Evolutionary conservation across 2,329 filamentous ascomycete genomes (phyloP).

Genomic region (Cladophialophora yegresii): DNA sequence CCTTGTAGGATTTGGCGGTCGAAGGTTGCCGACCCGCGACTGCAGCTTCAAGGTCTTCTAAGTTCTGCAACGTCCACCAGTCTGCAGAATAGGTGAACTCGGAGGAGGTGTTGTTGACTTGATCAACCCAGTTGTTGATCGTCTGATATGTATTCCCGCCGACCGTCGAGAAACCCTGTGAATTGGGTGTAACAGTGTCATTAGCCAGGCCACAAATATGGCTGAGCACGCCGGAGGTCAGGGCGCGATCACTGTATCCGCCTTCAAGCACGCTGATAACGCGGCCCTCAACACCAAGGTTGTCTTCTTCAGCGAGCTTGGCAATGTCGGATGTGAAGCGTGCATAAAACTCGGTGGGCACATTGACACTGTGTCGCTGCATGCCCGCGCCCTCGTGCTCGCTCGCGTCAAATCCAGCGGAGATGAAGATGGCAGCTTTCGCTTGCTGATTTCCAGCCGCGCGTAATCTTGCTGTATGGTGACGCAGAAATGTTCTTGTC

Average conservation of each 20-base stretch:
- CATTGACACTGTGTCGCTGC: constrained; percentile 94
- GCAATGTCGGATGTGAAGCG: constrained; percentile 84
- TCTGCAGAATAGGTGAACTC: constrained; percentile 26
- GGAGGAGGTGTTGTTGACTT: background rate
- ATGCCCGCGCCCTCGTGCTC: constrained; percentile 91
- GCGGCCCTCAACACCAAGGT: constrained; percentile 74
- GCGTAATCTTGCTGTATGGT: constrained; percentile 68
- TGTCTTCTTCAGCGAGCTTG: constrained; percentile 76
- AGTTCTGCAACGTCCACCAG: constrained; percentile 69
- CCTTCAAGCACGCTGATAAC: constrained; percentile 94
- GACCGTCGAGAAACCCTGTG: background rate
- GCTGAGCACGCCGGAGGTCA: constrained; percentile 84
- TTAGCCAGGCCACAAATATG: constrained; percentile 74
- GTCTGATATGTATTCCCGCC: constrained; percentile 19
- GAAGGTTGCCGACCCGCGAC: constrained; percentile 54
- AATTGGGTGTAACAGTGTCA: constrained; percentile 6
- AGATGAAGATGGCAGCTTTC: constrained; percentile 88
- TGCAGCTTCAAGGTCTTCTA: constrained; percentile 69
- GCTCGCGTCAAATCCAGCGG: constrained; percentile 94
- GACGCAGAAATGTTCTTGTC: constrained; percentile 71
- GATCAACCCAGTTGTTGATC: constrained; percentile 31
- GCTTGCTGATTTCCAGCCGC: constrained; percentile 59
- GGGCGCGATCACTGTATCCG: constrained; percentile 89
- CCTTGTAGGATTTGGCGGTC: constrained; percentile 57
- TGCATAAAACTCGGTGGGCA: constrained; percentile 95